These are phyloP conservation scores for Athelia psychrophila DNA, from an alignment of 1,284 basidiomycete genomes.

Conservation along the genomic window DNA sequence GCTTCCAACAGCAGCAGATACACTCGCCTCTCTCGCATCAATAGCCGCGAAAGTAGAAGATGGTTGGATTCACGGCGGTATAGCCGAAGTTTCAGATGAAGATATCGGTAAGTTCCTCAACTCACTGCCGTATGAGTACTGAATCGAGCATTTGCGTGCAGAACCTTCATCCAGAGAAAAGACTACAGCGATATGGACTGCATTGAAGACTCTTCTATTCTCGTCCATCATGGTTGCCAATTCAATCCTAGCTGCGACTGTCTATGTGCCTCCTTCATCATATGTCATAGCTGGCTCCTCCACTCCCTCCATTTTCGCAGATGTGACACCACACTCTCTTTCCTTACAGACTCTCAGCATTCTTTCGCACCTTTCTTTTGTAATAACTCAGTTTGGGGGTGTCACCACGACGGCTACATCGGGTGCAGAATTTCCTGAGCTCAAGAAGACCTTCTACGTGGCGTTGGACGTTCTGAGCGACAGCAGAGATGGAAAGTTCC, in stretches of 20 bases:
- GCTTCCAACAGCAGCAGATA: slow-evolving; percentile 40
- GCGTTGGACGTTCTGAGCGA: slow-evolving; percentile 67
- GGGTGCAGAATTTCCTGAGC: slow-evolving; percentile 53
- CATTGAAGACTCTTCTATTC: slow-evolving; percentile 70
- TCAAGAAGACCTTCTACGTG: slow-evolving; percentile 69
- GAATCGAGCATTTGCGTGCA: slow-evolving; percentile 14
- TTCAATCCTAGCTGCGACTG: slow-evolving; percentile 49
- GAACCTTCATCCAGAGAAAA: slow-evolving; percentile 41
- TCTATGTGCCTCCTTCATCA: slow-evolving; percentile 43
- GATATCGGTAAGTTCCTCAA: slow-evolving; percentile 31
- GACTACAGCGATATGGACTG: slow-evolving; percentile 51
- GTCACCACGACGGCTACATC: slow-evolving; percentile 46
- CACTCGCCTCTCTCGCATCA: slow-evolving; percentile 34
- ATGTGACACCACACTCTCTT: slow-evolving; percentile 26
- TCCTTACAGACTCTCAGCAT: slow-evolving; percentile 49
- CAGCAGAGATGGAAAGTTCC: slow-evolving; percentile 14
- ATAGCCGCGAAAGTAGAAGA: neutral
- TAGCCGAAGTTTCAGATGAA: slow-evolving; percentile 8
- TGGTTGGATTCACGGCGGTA: neutral
- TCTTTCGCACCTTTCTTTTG: slow-evolving; percentile 63
- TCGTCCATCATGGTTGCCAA: slow-evolving; percentile 66
- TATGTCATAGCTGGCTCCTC: slow-evolving; percentile 7
- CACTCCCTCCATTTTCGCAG: slow-evolving; percentile 28
- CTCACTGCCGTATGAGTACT: neutral
- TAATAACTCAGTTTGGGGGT: slow-evolving; percentile 73